Evolutionary conservation across 805 yeast species (phyloP), one percentile per base, ranked within the genome.

Genomic region (Yarrowia divulgata): DNA sequence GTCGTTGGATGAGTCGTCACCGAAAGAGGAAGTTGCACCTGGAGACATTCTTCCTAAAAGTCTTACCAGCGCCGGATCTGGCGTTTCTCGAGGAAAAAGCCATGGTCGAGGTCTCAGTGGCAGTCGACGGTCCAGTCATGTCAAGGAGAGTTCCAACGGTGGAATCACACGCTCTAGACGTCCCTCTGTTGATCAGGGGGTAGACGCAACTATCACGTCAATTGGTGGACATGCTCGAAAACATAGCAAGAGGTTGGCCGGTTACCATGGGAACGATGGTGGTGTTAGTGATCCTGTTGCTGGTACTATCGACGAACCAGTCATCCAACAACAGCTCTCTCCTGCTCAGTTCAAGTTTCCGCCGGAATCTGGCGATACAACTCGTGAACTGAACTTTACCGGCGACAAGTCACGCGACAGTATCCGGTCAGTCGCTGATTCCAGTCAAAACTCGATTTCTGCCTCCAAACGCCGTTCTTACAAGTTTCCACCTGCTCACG

Each of bases 281-380:
- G 4, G 29, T 2, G 29, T 23, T 23, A n/a, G n/a, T n/a, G n/a
- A n/a, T n/a, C n/a, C n/a, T n/a, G 6, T 13, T 13, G n/a, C n/a
- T 1, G 19, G 14, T 34, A 54, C 60, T 19, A 39, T 45, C 18
- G 60, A 54, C 13, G 60, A 54, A 8, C 60, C 60, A 12, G 60
- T 34, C 3, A 37, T 18, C 13, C 60, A 37, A 35, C 34, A 45
- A 1, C 45, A 54, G 8, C 32, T 50, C 32, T 35, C 43, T 12
- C 58, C 43, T 18, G 42, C 58, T 4, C 60, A 13, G 35, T 54
- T 54, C 60, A 54, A 54, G 60, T 54, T 54, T 23, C 60, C 60
- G 4, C 43, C 45, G 8, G 60, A 54, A 18, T 14, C 35, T 0
- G 9, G 8, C 2, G 37, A 34, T 1, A 50, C 57, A 3, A 16